Evolutionary conservation across 192 early-diverging fungal genomes (phyloP).

Genomic region (Cladochytrium replicatum): DNA sequence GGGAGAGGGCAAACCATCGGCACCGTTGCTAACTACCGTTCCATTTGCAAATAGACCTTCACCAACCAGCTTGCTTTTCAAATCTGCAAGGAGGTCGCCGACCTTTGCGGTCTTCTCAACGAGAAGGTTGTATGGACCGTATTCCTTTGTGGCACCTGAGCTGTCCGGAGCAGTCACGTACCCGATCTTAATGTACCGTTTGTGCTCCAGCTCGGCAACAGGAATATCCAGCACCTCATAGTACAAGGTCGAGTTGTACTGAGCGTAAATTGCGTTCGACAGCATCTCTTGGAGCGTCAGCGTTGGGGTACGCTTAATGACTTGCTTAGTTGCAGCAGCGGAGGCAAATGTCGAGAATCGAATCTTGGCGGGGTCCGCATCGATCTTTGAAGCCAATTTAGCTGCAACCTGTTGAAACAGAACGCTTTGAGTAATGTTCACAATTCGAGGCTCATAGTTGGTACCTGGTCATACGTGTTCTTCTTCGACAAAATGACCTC

Average conservation of each 20-base stretch:
- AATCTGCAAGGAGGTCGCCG: constrained; percentile 33
- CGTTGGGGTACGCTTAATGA: constrained; percentile 35
- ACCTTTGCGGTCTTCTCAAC: constrained; percentile 48
- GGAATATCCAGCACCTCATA: constrained; percentile 81
- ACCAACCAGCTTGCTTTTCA: constrained; percentile 40
- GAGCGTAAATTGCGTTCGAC: constrained; percentile 9
- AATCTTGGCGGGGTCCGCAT: constrained; percentile 59
- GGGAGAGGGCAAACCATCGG: constrained; percentile 30
- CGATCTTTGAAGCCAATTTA: constrained; percentile 49
- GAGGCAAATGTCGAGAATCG: constrained; percentile 42
- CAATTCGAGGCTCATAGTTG: not conserved
- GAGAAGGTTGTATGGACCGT: constrained; percentile 54
- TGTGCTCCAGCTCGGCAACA: constrained; percentile 73
- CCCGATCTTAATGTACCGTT: constrained; percentile 56
- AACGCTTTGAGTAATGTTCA: not conserved
- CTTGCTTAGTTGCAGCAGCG: constrained; percentile 11
- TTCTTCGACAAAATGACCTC: constrained; percentile 54
- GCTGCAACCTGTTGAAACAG: constrained; percentile 37
- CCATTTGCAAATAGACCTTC: no score
- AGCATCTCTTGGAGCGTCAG: constrained; percentile 51
- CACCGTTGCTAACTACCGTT: no score
- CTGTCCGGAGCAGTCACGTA: no score
- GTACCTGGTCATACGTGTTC: constrained; percentile 49
- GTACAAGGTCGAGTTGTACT: constrained; percentile 35
- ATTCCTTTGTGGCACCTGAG: no score